Percentiles rank a stretch among this genome's conserved stretches.
These are phyloP conservation scores for Populus tomentosa DNA, from an alignment of 441 rosid genomes.

Conservation along the genomic window DNA sequence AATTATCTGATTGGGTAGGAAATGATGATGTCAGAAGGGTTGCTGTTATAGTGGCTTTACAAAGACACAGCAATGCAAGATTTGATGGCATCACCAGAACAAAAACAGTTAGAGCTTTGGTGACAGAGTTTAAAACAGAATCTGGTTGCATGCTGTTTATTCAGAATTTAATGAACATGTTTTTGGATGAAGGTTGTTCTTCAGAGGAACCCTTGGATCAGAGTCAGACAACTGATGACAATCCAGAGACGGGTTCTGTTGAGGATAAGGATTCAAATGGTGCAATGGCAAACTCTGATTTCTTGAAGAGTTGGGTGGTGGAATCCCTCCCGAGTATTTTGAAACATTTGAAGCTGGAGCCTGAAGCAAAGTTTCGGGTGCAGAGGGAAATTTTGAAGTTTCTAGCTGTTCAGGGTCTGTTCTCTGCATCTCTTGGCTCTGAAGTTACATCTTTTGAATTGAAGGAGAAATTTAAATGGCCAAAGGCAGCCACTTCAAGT, in stretches of 20 bases:
- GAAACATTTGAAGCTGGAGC: slow-evolving; percentile 64
- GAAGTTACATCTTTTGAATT: slow-evolving; percentile 96
- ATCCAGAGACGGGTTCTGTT: slow-evolving; percentile 74
- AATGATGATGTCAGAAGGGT: slow-evolving; percentile 80
- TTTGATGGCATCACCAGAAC: slow-evolving; percentile 70
- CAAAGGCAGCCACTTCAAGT: slow-evolving; percentile 67
- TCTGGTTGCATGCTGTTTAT: slow-evolving; percentile 73
- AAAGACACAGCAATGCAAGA: slow-evolving; percentile 86
- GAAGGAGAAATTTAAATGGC: slow-evolving; percentile 95
- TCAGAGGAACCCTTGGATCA: slow-evolving; percentile 93
- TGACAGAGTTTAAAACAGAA: slow-evolving; percentile 80
- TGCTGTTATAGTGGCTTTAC: slow-evolving; percentile 72
- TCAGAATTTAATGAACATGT: slow-evolving; percentile 68
- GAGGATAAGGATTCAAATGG: slow-evolving; percentile 76
- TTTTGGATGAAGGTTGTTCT: slow-evolving; percentile 68
- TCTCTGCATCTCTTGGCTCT: slow-evolving; percentile 84
- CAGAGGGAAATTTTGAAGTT: slow-evolving; percentile 86
- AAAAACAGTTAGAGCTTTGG: slow-evolving; percentile 69
- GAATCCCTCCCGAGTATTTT: slow-evolving; percentile 79
- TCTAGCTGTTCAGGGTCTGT: slow-evolving; percentile 91
- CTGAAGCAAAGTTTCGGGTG: slow-evolving; percentile 66
- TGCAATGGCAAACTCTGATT: slow-evolving; percentile 53
- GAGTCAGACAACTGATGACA: slow-evolving; percentile 98
- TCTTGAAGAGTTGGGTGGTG: slow-evolving; percentile 78
- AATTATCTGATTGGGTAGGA: slow-evolving; percentile 64